phyloP scores from a whole-genome alignment of 208 protist species.

The Leishmania major region DNA sequence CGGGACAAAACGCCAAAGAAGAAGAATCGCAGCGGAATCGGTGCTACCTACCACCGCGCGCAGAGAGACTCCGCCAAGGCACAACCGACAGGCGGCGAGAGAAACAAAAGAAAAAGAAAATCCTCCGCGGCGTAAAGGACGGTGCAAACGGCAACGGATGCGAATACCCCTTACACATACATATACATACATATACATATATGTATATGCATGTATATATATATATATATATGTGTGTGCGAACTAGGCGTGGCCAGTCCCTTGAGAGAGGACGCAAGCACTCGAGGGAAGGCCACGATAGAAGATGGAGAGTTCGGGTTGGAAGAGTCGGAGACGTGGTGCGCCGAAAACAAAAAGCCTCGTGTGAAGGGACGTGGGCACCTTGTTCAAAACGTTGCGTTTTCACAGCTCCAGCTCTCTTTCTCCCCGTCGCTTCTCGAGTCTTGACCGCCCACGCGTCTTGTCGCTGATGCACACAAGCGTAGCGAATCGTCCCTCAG shows the following conservation, averaged over 20 bases:
- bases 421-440: not conserved
- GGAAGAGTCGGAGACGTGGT: not conserved
- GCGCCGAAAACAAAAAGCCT: not conserved
- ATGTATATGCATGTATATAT: not conserved
- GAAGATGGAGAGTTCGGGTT: not conserved
- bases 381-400: too few relatives aligned
- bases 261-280: not conserved
- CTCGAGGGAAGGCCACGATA: not conserved
- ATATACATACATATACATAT: not conserved
- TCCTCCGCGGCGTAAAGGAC: not conserved
- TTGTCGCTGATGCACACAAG: not conserved
- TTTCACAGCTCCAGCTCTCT: not conserved
- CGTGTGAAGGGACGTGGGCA: not conserved
- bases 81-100: not conserved
- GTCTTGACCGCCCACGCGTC: not conserved
- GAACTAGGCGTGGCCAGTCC: not conserved
- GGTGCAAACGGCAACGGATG: not conserved
- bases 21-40: not conserved
- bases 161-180: not conserved
- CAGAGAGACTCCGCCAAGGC: not conserved
- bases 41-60: not conserved
- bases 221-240: not conserved
- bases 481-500: not conserved
- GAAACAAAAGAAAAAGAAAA: not conserved
- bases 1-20: not conserved